These are phyloP conservation scores for Plasmodium berghei DNA, from an alignment of 169 alveolate genomes.

Conservation along the genomic window DNA sequence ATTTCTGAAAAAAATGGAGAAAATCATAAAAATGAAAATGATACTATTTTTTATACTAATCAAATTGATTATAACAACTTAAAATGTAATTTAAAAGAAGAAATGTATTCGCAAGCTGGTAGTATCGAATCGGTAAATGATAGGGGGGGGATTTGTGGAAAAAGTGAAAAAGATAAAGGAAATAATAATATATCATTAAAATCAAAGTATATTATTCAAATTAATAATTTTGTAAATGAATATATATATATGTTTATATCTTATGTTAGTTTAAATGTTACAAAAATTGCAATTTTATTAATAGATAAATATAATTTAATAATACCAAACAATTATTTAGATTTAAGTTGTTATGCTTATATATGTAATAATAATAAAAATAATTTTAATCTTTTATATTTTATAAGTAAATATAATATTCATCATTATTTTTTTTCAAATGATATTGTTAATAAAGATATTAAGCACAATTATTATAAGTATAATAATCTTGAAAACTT, in stretches of 20 bases:
- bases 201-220: neutral
- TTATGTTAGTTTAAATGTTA: conserved; percentile 23
- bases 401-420: conserved; percentile 43
- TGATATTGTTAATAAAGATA: conserved; percentile 22
- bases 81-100: neutral
- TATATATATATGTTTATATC: conserved; percentile 56
- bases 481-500: conserved; percentile 35
- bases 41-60: neutral
- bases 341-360: conserved; percentile 36
- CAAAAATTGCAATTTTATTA: conserved; percentile 34
- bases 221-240: conserved; percentile 35
- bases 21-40: neutral
- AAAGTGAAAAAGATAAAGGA: neutral
- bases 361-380: conserved; percentile 44
- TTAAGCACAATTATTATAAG: conserved; percentile 45
- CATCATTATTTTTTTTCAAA: conserved; percentile 29
- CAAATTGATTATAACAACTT: neutral
- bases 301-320: conserved; percentile 41
- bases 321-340: conserved; percentile 44
- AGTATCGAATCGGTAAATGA: neutral
- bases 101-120: neutral
- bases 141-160: neutral
- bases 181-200: neutral
- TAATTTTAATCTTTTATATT: conserved; percentile 21
- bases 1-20: neutral